phyloP scores from a whole-genome alignment of 2,329 filamentous ascomycete genomes.

The Botryotinia calthae region DNA sequence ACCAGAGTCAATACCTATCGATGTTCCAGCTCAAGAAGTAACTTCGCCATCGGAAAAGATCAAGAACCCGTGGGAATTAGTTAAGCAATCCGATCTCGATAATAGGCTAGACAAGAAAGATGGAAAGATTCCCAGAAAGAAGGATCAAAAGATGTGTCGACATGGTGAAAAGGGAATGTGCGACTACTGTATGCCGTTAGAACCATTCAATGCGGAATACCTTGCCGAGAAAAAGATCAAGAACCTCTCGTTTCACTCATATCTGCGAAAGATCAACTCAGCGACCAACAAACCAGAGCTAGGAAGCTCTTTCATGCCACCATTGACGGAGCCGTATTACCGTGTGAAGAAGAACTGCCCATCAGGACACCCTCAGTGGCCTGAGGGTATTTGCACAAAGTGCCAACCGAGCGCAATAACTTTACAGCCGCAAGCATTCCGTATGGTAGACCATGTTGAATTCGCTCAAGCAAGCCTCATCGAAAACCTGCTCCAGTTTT shows the following conservation, averaged over 20 bases:
- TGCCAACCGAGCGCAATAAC: conserved; percentile 97
- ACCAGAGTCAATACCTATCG: conserved; percentile 64
- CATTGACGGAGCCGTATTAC: conserved; percentile 88
- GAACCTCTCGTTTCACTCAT: conserved; percentile 92
- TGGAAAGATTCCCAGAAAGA: conserved; percentile 79
- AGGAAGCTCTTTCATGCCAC: conserved; percentile 92
- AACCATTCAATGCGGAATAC: conserved; percentile 88
- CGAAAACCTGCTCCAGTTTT: conserved; percentile 86
- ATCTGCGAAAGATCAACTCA: conserved; percentile 91
- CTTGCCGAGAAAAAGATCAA: conserved; percentile 97
- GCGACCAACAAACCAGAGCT: conserved; percentile 95
- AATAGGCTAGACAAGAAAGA: conserved; percentile 81
- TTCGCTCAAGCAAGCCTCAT: conserved; percentile 83
- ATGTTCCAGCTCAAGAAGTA: conserved; percentile 50
- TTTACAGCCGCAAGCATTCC: conserved; percentile 86
- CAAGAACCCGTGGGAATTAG: conserved; percentile 89
- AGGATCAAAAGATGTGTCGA: conserved; percentile 83
- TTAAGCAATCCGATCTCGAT: conserved; percentile 84
- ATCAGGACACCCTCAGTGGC: conserved; percentile 88
- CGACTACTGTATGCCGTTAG: conserved; percentile 96
- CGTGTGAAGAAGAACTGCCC: conserved; percentile 86
- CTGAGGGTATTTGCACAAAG: conserved; percentile 95
- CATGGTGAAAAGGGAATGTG: conserved; percentile 98
- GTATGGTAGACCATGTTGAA: conserved; percentile 98
- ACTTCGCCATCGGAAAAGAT: conserved; percentile 59